phyloP scores from a whole-genome alignment of 805 yeast genomes.

The Candida pini region DNA sequence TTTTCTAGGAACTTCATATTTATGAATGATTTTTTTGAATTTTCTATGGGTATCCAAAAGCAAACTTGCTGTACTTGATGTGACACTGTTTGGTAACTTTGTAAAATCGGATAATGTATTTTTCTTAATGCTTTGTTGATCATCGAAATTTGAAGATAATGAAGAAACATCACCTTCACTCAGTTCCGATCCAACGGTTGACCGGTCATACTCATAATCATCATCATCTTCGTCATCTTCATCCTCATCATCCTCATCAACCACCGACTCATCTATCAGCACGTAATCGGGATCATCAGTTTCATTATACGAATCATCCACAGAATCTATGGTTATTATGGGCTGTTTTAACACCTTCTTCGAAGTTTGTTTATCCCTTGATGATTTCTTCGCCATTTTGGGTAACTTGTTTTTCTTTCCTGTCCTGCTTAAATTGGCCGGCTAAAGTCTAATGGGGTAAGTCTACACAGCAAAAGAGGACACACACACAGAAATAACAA shows the following conservation, averaged over 20 bases:
- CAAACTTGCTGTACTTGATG: slow-evolving; percentile 18
- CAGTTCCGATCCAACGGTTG: slow-evolving; percentile 12
- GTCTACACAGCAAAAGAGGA: no score
- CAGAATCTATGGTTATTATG: slow-evolving; percentile 5
- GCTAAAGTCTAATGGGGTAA: no score
- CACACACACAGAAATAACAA: no score
- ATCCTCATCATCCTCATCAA: slow-evolving; percentile 4
- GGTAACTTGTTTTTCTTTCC: no score
- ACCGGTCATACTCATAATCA: slow-evolving; percentile 3
- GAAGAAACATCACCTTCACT: slow-evolving; percentile 13
- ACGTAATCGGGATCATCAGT: slow-evolving; percentile 26
- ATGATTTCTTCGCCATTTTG: no score
- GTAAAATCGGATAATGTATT: background rate
- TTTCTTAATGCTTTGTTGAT: background rate
- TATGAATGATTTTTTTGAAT: slow-evolving; percentile 32
- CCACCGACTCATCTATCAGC: slow-evolving; percentile 4
- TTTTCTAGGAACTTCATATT: slow-evolving; percentile 88
- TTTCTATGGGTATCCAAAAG: slow-evolving; percentile 23
- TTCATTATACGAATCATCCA: slow-evolving; percentile 22
- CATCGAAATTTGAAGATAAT: slow-evolving; percentile 9
- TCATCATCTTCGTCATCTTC: slow-evolving; percentile 10
- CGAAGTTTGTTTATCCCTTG: background rate
- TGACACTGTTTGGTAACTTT: background rate
- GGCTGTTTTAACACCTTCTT: slow-evolving; percentile 3
- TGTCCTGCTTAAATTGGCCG: no score